Evolutionary conservation across 441 rosid species (phyloP).

Genomic region (Euphorbia neoarborescens): DNA sequence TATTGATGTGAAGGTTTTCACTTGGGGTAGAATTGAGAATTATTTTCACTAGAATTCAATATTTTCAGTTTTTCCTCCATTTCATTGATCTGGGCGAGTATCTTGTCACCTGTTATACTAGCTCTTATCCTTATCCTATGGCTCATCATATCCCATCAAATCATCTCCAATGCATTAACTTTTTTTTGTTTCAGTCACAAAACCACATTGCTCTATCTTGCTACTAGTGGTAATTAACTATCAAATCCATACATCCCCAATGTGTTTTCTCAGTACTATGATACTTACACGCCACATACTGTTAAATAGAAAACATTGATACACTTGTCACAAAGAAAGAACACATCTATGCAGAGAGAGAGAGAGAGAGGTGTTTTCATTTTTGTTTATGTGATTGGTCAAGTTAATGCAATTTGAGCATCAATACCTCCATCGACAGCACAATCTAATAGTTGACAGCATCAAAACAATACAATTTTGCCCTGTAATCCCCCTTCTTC

Average conservation of each 20-base stretch:
- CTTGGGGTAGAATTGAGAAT: slow-evolving; percentile 15
- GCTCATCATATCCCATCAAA: slow-evolving; percentile 21
- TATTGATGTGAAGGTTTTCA: slow-evolving; percentile 34
- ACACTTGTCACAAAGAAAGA: neutral
- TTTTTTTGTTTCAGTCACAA: neutral
- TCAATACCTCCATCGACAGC: neutral
- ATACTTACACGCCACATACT: neutral
- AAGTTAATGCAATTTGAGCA: neutral
- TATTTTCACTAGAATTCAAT: slow-evolving; percentile 5
- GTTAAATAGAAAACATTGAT: neutral
- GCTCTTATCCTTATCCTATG: neutral
- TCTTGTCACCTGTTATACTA: slow-evolving; percentile 23
- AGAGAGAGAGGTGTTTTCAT: neutral
- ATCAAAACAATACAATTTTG: neutral
- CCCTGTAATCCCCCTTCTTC: neutral
- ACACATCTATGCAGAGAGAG: neutral
- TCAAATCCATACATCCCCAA: neutral
- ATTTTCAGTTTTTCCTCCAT: neutral
- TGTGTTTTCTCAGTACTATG: neutral
- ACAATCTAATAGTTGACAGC: neutral
- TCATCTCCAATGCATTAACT: neutral
- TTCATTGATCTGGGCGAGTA: slow-evolving; percentile 14
- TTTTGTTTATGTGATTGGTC: neutral
- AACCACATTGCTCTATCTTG: slow-evolving; percentile 8
- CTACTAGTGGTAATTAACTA: neutral